Conservation (phyloP, 2,329 filamentous ascomycete genomes). For the Ophiostoma montium region DNA sequence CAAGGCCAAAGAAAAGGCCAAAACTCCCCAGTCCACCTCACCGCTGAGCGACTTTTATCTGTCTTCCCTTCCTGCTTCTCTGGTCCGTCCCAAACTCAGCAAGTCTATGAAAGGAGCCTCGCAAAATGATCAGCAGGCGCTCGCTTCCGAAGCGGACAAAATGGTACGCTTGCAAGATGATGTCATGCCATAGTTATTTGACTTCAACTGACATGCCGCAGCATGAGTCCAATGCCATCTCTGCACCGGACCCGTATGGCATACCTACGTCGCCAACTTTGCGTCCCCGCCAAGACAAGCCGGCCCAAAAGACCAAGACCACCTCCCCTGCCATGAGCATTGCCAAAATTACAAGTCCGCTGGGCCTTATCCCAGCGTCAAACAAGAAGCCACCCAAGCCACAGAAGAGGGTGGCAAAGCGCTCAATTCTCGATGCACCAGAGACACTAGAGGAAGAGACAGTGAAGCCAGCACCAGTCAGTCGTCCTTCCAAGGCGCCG, state of each 20-base stretch:
- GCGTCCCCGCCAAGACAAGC: neutral
- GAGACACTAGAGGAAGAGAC: neutral
- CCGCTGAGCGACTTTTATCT: neutral
- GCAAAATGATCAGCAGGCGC: constrained; percentile 1
- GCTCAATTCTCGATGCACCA: constrained; percentile 7
- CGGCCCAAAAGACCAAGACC: neutral
- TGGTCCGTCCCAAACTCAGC: constrained; percentile 2
- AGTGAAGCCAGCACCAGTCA: neutral
- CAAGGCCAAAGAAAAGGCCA: neutral
- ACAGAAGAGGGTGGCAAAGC: constrained; percentile 8
- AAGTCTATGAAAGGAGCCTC: constrained; percentile 8
- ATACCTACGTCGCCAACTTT: constrained; percentile 5
- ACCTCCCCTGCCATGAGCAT: neutral
- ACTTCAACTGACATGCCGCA: neutral
- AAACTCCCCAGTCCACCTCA: neutral
- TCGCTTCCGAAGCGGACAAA: neutral
- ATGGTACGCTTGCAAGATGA: neutral
- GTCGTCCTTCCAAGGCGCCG: neutral
- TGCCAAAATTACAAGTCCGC: constrained; percentile 2
- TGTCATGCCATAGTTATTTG: neutral
- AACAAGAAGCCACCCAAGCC: constrained; percentile 1
- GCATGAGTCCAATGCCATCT: no score
- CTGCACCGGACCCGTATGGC: constrained; percentile 5
- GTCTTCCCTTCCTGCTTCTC: neutral
- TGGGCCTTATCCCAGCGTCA: neutral